Percentiles rank a stretch among this genome's conserved stretches.
These are phyloP conservation scores for Saccharomyces hybrid DNA, from an alignment of 1,139 yeast species.

Conservation along the genomic window DNA sequence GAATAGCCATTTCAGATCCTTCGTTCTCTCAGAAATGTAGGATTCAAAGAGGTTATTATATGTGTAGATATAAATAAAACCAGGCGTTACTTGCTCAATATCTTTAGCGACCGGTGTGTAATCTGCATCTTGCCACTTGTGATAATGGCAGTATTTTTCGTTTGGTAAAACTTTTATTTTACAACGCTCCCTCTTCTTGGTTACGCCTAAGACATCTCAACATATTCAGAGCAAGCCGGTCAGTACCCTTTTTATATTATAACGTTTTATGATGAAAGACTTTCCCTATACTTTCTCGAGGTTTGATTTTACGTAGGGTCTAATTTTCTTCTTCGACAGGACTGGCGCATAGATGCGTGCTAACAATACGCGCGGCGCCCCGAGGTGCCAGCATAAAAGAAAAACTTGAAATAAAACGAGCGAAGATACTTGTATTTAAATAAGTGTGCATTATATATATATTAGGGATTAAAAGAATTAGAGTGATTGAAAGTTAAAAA, in stretches of 20 bases:
- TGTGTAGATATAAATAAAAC: conserved; percentile 29
- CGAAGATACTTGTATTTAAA: neutral
- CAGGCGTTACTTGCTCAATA: conserved; percentile 10
- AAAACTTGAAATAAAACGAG: neutral
- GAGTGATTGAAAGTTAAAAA: no score
- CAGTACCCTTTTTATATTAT: neutral
- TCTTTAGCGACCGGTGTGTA: neutral
- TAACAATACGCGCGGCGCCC: neutral
- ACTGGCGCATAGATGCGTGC: neutral
- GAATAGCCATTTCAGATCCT: conserved; percentile 20
- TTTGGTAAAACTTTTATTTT: conserved; percentile 8
- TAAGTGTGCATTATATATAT: neutral
- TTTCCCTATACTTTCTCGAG: neutral
- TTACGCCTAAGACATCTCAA: conserved; percentile 27
- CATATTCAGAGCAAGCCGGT: neutral
- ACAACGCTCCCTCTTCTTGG: conserved; percentile 20
- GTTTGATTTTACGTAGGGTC: neutral
- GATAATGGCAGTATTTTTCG: conserved; percentile 15
- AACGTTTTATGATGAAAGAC: neutral
- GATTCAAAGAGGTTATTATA: conserved; percentile 23
- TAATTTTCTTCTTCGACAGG: neutral
- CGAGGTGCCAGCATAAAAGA: neutral
- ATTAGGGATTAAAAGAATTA: neutral
- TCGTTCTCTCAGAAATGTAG: conserved; percentile 5
- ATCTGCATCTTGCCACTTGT: conserved; percentile 13